Percentiles rank a stretch among this genome's conserved stretches.
Evolutionary conservation across 1,139 yeast species (phyloP).

Genomic region (Starmera stellimalicola): DNA sequence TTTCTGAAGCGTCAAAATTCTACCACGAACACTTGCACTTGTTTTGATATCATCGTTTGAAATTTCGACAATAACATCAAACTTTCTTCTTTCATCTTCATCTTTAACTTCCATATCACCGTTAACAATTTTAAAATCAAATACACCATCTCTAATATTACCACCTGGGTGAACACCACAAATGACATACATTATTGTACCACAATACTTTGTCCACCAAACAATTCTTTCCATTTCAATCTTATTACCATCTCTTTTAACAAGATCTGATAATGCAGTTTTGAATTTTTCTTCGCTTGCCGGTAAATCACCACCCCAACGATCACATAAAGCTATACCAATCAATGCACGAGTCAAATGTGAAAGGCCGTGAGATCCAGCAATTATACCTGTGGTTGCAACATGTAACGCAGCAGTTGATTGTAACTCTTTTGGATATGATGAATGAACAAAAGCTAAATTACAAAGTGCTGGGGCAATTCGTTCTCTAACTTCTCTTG

Average conservation of each 20-base stretch:
- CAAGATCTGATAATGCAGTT: conserved; percentile 27
- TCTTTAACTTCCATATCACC: conserved; percentile 20
- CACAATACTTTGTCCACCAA: conserved; percentile 63
- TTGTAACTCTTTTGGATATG: conserved; percentile 62
- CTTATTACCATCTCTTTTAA: conserved; percentile 34
- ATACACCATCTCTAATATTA: conserved; percentile 47
- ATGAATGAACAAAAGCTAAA: conserved; percentile 59
- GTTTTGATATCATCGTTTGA: conserved; percentile 43
- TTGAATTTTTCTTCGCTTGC: conserved; percentile 36
- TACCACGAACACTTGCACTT: conserved; percentile 43
- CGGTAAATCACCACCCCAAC: conserved; percentile 74
- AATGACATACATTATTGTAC: conserved; percentile 59
- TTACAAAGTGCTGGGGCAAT: conserved; percentile 61
- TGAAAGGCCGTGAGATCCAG: conserved; percentile 61
- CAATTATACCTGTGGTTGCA: conserved; percentile 57
- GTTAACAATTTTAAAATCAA: conserved; percentile 27
- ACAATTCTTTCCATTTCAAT: conserved; percentile 33
- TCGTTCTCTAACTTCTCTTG: conserved; percentile 43
- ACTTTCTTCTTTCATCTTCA: conserved; percentile 24
- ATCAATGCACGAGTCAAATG: conserved; percentile 56
- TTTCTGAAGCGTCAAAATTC: conserved; percentile 41
- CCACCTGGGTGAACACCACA: conserved; percentile 75
- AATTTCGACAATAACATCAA: conserved; percentile 36
- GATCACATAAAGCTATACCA: conserved; percentile 58
- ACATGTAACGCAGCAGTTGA: conserved; percentile 61